Evolutionary conservation across 2,329 filamentous ascomycete genomes (phyloP), one percentile per base, ranked within the genome.

Genomic region (Mycosphaerelloides madeirae): DNA sequence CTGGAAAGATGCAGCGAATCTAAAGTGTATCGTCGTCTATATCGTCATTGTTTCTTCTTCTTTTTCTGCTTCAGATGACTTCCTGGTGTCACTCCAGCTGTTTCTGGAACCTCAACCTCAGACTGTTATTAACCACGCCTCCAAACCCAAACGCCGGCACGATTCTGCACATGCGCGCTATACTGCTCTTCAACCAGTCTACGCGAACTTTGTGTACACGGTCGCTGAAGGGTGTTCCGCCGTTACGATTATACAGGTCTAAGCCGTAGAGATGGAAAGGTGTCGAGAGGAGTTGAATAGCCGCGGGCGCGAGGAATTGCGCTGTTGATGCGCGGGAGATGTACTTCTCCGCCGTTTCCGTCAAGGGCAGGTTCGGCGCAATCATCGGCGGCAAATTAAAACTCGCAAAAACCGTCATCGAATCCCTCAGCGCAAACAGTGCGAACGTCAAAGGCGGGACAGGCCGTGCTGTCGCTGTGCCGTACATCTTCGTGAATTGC

Each of bases 111-210:
- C 63, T 71, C 59, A 69, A 73, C 56, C 89, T 76, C 34, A 91
- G 73, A 59, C 85, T 82, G 47, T 76, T 76, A 67, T 95, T 95
- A 9, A 93, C 84, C 9, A 95, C 87, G 0, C 89, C 89, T 1
- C 89, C 90, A 11, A 95, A 76, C 2, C 89, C 90, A 71, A 91
- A 95, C 0, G 89, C 89, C 14, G 89, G 89, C 2, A 95, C 77
- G 56, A 95, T 95, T 59, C 90, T 78, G 49, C 85, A 85, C 67
- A 95, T 84, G 42, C 89, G 72, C 19, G 90, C 89, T 44, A 79
- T 67, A 22, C 80, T 80, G 64, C 85, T 91, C 52, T 84, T 76
- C 14, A 76, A 69, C 81, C 88, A 95, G 61, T 94, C 88, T 52
- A 79, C 75, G 45, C 78, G 72, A n/a, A 95, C 80, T 41, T 80